Base-by-base conservation (phyloP, 2,329 filamentous ascomycete species). In the Leptographium lundbergii region DNA sequence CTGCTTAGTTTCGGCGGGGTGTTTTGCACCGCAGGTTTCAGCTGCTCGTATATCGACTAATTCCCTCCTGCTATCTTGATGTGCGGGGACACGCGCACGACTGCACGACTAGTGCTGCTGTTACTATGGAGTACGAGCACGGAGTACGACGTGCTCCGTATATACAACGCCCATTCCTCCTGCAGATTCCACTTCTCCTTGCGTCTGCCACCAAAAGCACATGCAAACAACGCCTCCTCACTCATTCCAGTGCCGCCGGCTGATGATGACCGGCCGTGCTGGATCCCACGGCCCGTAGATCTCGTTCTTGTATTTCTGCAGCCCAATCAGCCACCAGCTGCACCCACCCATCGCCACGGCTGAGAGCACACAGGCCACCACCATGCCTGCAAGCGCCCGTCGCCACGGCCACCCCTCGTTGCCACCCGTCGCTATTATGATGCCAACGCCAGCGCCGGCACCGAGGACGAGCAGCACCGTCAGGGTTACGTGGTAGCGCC, bases 281-380 rank as follows among this genome's bases (percentile, higher is more conserved):
- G 92, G 91, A 74, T 99, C 94, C 94, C 94, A 99, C 1, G 94
- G 94, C 51, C 94, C 94, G 68, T 91, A 89, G 65, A 99, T 96
- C 73, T 97, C 94, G 70, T 97, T 97, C 77, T 99, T 99, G 74
- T 97, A 99, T 74, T 95, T 92, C 73, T 99, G 94, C 71, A 99
- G 72, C 10, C 91, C 89, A 68, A 99, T 97, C 63, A 99, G 74
- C 91, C 94, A 97, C 92, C 91, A 97, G 69, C 90, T 95, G 70
- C 91, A 96, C 14, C 91, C 87, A 1, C 92, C 94, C 84, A 96
- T 95, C 2, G 85, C 85, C 58, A 96, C 70, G 5, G 85, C 83
- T 0, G 88, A 86, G 25, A 90, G 76, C 11, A 92, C 67, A n/a
- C 84, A 81, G 6, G 89, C 89, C 6, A 95, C 75, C 1, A 92